A percentile compares a stretch with the other conserved stretches of the same genome.
Evolutionary conservation across 345 rosid genomes (phyloP).

Genomic region (Psidium guajava): DNA sequence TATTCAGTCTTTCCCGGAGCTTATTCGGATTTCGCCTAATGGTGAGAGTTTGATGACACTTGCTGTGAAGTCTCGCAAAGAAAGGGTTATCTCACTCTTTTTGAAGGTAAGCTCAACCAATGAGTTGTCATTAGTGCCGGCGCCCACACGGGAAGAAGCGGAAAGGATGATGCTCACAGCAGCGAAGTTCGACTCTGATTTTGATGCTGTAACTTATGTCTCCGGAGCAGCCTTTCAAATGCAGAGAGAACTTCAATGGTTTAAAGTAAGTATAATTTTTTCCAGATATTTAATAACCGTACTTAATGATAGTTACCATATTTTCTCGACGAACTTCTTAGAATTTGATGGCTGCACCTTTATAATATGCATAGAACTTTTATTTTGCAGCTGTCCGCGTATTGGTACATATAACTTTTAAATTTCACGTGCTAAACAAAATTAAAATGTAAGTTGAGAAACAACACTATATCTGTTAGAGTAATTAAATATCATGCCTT

Average conservation of each 20-base stretch:
- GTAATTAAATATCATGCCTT: too few species aligned
- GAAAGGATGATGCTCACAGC: background rate
- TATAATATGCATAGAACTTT: background rate
- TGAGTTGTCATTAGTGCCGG: background rate
- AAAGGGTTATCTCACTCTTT: background rate
- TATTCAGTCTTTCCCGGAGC: background rate
- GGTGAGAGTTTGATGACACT: background rate
- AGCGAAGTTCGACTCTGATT: background rate
- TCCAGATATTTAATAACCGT: too few species aligned
- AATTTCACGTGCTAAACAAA: background rate
- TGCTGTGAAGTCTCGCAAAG: background rate
- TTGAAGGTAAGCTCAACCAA: background rate
- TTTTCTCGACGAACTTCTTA: too few species aligned
- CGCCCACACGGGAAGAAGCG: fast-evolving
- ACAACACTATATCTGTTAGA: background rate
- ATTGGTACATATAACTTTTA: background rate
- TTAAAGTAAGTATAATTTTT: background rate
- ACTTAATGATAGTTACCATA: too few species aligned
- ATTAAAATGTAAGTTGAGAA: background rate
- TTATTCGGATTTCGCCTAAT: fast-evolving
- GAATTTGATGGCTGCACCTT: background rate
- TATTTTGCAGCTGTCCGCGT: background rate
- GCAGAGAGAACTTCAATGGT: slow-evolving; percentile 8
- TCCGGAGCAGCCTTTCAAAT: slow-evolving; percentile 1
- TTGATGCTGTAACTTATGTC: background rate